Percentiles rank a stretch among this genome's conserved stretches.
These are phyloP conservation scores for Aspergillus latus DNA, from an alignment of 2,329 filamentous ascomycete genomes.

Conservation along the genomic window DNA sequence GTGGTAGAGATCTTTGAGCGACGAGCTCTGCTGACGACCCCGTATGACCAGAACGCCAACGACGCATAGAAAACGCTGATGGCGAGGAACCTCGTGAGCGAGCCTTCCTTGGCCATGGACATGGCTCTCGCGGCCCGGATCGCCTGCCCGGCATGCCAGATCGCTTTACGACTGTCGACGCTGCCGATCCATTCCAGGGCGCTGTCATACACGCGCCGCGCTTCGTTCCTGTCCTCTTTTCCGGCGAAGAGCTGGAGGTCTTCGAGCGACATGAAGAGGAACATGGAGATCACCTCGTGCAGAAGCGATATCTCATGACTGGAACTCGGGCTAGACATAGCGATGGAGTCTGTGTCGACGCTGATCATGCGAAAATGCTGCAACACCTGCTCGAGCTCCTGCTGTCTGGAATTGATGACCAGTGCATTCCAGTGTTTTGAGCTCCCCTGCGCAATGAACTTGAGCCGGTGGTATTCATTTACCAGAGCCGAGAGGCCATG, in stretches of 20 bases:
- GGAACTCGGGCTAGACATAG: not conserved
- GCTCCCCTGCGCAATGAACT: conserved; percentile 48
- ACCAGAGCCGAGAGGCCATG: conserved; percentile 67
- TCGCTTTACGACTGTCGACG: conserved; percentile 40
- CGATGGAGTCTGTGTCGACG: conserved; percentile 15
- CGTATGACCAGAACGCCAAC: conserved; percentile 68
- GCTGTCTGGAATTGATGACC: conserved; percentile 57
- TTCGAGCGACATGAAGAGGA: conserved; percentile 45
- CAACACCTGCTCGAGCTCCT: conserved; percentile 62
- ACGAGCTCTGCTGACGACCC: conserved; percentile 55
- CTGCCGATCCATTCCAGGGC: conserved; percentile 40
- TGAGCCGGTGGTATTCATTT: conserved; percentile 60
- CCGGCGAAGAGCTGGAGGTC: conserved; percentile 47
- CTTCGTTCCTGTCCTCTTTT: conserved; percentile 43
- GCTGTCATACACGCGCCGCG: conserved; percentile 34
- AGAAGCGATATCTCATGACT: conserved; percentile 33
- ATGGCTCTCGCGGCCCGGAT: conserved; percentile 60
- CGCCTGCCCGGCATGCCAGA: conserved; percentile 69
- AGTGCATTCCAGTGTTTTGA: conserved; percentile 44
- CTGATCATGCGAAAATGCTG: conserved; percentile 48
- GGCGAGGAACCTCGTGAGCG: conserved; percentile 65
- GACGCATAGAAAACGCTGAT: conserved; percentile 69
- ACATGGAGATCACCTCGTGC: conserved; percentile 36
- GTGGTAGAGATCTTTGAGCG: not conserved
- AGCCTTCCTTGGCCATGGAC: conserved; percentile 40